Evolutionary conservation across 352 stramenopile species (phyloP).

Genomic region (Peronospora tabacina): DNA sequence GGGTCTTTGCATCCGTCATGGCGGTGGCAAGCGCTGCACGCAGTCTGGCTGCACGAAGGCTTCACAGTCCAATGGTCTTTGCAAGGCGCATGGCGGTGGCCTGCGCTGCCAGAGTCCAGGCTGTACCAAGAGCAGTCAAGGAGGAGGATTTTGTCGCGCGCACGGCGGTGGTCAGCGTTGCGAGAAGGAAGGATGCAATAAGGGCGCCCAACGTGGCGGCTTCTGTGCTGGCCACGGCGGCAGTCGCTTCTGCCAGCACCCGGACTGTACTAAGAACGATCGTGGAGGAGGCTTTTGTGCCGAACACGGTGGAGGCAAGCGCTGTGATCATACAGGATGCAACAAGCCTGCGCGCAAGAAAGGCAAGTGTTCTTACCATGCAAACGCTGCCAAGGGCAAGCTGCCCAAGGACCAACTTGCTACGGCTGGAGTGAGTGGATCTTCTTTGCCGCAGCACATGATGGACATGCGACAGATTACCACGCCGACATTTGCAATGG

Average conservation of each 20-base stretch:
- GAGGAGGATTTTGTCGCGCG: constrained; percentile 76
- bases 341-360: constrained; percentile 80
- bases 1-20: constrained; percentile 76
- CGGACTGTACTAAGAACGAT: constrained; percentile 86
- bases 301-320: constrained; percentile 78
- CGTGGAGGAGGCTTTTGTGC: constrained; percentile 80
- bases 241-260: constrained; percentile 69
- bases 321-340: constrained; percentile 66
- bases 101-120: constrained; percentile 61
- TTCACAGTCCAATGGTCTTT: constrained; percentile 77
- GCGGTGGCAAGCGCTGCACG: constrained; percentile 74
- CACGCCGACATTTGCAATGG: constrained; percentile 42
- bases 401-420: constrained; percentile 40
- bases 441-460: constrained; percentile 45
- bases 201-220: constrained; percentile 67
- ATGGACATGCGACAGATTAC: constrained; percentile 84
- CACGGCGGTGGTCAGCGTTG: constrained; percentile 81
- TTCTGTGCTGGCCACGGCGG: constrained; percentile 82
- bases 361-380: constrained; percentile 84
- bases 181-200: constrained; percentile 78
- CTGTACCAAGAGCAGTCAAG: constrained; percentile 79
- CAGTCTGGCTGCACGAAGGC: constrained; percentile 73
- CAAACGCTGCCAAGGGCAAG: constrained; percentile 68
- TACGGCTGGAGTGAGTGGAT: constrained; percentile 5
- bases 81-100: constrained; percentile 77